A percentile compares a stretch with the other conserved stretches of the same genome.
phyloP scores from a whole-genome alignment of 31 red algal species.

The Porphyra umbilicalis region DNA sequence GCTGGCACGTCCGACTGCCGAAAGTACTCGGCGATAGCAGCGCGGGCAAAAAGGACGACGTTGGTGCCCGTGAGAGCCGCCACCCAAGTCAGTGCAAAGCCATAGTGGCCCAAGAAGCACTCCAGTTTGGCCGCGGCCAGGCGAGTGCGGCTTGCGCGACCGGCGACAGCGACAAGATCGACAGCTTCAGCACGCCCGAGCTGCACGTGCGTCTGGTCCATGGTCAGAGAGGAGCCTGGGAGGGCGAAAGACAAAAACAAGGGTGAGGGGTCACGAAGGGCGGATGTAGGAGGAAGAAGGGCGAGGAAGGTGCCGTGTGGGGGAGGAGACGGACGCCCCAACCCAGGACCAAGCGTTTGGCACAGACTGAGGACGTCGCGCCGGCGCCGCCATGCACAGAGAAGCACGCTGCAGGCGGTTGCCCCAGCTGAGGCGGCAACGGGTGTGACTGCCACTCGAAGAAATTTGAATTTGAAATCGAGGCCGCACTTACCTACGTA shows the following conservation, averaged over 20 bases:
- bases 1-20: conserved; percentile 34
- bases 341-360: no score
- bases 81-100: neutral
- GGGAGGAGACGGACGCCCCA: no score
- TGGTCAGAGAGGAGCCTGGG: neutral
- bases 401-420: no score
- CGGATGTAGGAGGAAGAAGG: no score
- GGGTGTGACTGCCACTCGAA: no score
- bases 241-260: neutral
- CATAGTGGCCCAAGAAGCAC: neutral
- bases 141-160: conserved; percentile 21
- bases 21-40: conserved; percentile 54
- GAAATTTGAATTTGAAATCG: no score
- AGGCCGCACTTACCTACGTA: no score
- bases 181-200: neutral
- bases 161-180: conserved; percentile 14
- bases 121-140: conserved; percentile 28
- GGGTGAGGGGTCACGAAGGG: no score
- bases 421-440: no score
- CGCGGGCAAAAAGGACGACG: conserved; percentile 52
- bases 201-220: neutral
- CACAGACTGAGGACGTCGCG: no score
- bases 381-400: no score
- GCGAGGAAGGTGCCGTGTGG: no score
- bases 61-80: conserved; percentile 8